Percentiles rank a stretch among this genome's conserved stretches.
Evolutionary conservation across 2,329 filamentous ascomycete species (phyloP).

Genomic region (Arthroderma sp.): DNA sequence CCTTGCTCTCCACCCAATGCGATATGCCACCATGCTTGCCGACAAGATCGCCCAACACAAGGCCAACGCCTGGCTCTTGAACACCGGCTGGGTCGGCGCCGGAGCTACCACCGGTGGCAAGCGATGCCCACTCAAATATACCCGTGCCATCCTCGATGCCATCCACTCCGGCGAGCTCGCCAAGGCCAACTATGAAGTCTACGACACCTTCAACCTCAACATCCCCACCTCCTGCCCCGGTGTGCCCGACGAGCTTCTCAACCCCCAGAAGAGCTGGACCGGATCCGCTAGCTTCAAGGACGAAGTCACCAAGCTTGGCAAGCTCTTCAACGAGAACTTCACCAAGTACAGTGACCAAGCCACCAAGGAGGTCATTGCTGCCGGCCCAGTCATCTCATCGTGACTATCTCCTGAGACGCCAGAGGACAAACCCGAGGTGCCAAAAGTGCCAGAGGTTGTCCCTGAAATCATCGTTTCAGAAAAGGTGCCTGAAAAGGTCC

Average conservation of each 20-base stretch:
- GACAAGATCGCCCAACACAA: conserved; percentile 95
- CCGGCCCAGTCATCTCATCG: conserved; percentile 24
- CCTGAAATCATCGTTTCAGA: neutral
- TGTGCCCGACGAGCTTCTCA: conserved; percentile 83
- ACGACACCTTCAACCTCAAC: conserved; percentile 90
- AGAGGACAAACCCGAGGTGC: neutral
- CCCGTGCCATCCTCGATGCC: conserved; percentile 91
- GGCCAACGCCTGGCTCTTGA: conserved; percentile 94
- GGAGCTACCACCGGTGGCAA: conserved; percentile 84
- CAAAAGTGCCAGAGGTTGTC: neutral
- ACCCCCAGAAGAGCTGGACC: conserved; percentile 88
- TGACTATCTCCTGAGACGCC: neutral
- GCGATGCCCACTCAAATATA: conserved; percentile 97
- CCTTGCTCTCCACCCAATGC: conserved; percentile 97
- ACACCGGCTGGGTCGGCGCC: conserved; percentile 94
- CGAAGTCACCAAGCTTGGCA: conserved; percentile 82
- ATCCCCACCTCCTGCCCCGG: conserved; percentile 86
- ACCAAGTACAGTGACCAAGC: conserved; percentile 84
- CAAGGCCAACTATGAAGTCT: conserved; percentile 83
- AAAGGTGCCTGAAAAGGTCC: neutral
- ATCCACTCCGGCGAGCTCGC: conserved; percentile 96
- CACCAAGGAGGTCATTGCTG: conserved; percentile 59
- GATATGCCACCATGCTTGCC: conserved; percentile 95
- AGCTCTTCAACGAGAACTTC: conserved; percentile 93
- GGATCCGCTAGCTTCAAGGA: conserved; percentile 66